Evolutionary conservation across 2,329 filamentous ascomycete genomes (phyloP).

Genomic region (Torrubiellomyces zombiae): DNA sequence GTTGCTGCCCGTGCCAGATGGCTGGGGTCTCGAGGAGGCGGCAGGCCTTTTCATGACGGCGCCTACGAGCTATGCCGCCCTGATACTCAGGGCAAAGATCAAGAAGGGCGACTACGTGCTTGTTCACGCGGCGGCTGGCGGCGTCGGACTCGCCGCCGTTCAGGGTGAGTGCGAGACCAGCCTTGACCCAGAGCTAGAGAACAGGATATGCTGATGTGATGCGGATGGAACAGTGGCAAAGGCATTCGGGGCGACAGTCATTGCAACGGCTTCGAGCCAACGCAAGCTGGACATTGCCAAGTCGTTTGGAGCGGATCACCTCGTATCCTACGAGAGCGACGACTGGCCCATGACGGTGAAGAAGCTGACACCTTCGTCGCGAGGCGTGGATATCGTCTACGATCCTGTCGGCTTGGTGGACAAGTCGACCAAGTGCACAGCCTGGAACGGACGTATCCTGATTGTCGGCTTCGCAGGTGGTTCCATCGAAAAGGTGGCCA

Average conservation of each 20-base stretch:
- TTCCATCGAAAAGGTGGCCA: constrained; percentile 75
- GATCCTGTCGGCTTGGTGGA: constrained; percentile 88
- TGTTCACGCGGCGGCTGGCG: constrained; percentile 82
- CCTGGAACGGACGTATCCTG: constrained; percentile 80
- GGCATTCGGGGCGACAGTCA: constrained; percentile 78
- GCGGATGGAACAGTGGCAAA: constrained; percentile 48
- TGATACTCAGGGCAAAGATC: constrained; percentile 63
- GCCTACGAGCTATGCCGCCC: constrained; percentile 71
- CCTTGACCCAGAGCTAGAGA: not conserved
- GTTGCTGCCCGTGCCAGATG: constrained; percentile 57
- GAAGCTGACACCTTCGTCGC: constrained; percentile 54
- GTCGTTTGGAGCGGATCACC: constrained; percentile 71
- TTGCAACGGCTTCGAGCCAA: constrained; percentile 71
- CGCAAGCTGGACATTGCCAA: constrained; percentile 68
- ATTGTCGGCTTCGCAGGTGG: constrained; percentile 69
- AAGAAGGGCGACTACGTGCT: constrained; percentile 74
- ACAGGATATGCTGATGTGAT: not conserved
- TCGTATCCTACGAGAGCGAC: constrained; percentile 55
- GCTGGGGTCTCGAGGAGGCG: constrained; percentile 72
- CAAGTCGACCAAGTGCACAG: constrained; percentile 73
- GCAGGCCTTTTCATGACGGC: constrained; percentile 85
- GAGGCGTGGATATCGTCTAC: constrained; percentile 81
- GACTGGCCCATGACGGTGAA: constrained; percentile 55
- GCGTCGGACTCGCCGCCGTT: constrained; percentile 79
- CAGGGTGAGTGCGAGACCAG: constrained; percentile 39